phyloP scores from a whole-genome alignment of 2,329 filamentous ascomycete genomes.

The Fusarium torreyae region DNA sequence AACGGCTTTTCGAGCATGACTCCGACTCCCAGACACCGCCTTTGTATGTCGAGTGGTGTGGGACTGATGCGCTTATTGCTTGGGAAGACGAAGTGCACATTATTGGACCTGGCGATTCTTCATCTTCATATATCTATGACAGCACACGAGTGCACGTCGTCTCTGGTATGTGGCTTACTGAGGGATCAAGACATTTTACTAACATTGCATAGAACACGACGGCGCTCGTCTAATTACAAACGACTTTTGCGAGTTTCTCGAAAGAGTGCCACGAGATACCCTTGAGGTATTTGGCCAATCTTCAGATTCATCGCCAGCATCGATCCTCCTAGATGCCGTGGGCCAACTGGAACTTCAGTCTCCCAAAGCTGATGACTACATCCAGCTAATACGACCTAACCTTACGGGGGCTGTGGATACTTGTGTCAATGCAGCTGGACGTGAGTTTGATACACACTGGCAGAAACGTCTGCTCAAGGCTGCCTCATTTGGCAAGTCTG shows the following conservation, averaged over 20 bases:
- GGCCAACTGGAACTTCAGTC: conserved; percentile 93
- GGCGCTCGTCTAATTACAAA: conserved; percentile 93
- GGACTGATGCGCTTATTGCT: conserved; percentile 92
- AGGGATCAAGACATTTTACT: conserved; percentile 8
- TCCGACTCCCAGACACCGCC: conserved; percentile 88
- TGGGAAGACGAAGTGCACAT: conserved; percentile 99
- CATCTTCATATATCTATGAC: conserved; percentile 88
- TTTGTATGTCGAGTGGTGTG: conserved; percentile 94
- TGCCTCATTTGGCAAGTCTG: conserved; percentile 97
- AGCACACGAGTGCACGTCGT: conserved; percentile 89
- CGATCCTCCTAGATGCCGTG: conserved; percentile 93
- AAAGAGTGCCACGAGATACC: conserved; percentile 89
- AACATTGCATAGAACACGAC: conserved; percentile 71
- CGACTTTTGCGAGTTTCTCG: conserved; percentile 96
- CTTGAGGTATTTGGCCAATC: conserved; percentile 92
- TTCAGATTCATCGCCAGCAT: conserved; percentile 89
- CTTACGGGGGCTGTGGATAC: conserved; percentile 94
- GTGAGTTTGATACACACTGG: conserved; percentile 92
- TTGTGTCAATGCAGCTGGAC: conserved; percentile 92
- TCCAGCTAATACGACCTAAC: conserved; percentile 90
- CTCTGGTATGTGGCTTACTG: conserved; percentile 69
- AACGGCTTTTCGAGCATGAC: conserved; percentile 91
- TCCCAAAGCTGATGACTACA: conserved; percentile 97
- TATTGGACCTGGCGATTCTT: conserved; percentile 85
- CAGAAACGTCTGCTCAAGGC: conserved; percentile 97